phyloP scores from a whole-genome alignment of 179 eudicot species.

The Camellia oleifera region DNA sequence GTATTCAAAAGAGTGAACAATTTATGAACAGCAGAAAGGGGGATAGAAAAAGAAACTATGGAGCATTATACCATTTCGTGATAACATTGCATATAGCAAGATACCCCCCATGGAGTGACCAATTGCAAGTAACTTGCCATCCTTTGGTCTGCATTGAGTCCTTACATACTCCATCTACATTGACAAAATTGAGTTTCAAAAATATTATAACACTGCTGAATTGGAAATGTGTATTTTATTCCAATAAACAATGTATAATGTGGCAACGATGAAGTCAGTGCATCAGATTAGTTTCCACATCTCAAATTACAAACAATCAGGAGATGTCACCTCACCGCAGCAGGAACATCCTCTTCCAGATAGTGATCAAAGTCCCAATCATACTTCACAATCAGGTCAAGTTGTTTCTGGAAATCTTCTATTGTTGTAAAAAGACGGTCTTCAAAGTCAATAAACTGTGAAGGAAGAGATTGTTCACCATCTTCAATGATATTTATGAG shows the following conservation, averaged over 20 bases:
- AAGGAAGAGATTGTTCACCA: conserved; percentile 58
- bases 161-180: conserved; percentile 64
- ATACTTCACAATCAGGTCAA: conserved; percentile 60
- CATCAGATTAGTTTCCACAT: neutral
- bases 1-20: no score
- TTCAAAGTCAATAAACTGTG: conserved; percentile 56
- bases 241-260: neutral
- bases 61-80: neutral
- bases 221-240: neutral
- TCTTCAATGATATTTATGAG: conserved; percentile 47
- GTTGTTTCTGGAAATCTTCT: conserved; percentile 65
- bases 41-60: neutral
- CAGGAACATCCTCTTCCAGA: conserved; percentile 74
- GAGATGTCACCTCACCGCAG: conserved; percentile 70
- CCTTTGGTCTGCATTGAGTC: conserved; percentile 57
- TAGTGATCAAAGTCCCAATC: conserved; percentile 77
- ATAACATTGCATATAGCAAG: conserved; percentile 1
- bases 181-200: neutral
- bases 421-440: conserved; percentile 46
- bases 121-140: conserved; percentile 63
- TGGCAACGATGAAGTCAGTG: neutral
- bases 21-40: neutral
- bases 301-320: conserved; percentile 14
- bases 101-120: conserved; percentile 37
- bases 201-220: neutral